phyloP scores from a whole-genome alignment of 2,329 filamentous ascomycete genomes.

The Raffaelea arxii region DNA sequence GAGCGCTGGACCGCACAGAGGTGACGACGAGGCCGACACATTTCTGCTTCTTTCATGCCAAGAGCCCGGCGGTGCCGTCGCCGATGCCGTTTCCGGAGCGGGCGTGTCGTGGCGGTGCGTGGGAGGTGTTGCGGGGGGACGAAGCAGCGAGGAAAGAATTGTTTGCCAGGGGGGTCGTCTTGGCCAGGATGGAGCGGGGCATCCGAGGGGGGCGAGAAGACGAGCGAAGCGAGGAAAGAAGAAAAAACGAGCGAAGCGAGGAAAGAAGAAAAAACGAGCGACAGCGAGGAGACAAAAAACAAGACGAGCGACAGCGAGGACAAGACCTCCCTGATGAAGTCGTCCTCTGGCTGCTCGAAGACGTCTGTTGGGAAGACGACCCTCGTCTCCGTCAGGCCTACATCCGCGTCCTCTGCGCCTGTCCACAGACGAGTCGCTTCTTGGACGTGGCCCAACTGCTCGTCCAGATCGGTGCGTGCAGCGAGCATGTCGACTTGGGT shows the following conservation, averaged over 20 bases:
- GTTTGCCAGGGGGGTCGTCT: slow-evolving; percentile 53
- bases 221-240: not conserved
- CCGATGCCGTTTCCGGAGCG: slow-evolving; percentile 27
- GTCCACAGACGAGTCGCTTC: slow-evolving; percentile 24
- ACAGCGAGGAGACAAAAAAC: no score
- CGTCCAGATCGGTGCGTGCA: slow-evolving; percentile 43
- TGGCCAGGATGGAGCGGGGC: no score
- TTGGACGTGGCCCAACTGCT: slow-evolving; percentile 36
- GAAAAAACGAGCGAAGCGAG: no score
- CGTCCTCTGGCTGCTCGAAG: slow-evolving; percentile 55
- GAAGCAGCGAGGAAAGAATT: slow-evolving; percentile 43
- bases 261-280: no score
- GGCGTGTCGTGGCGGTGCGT: slow-evolving; percentile 30
- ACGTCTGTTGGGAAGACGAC: slow-evolving; percentile 40
- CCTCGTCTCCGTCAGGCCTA: slow-evolving; percentile 52
- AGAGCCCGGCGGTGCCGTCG: slow-evolving; percentile 14
- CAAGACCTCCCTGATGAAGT: slow-evolving; percentile 49
- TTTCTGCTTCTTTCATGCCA: slow-evolving; percentile 40
- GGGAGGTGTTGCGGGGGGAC: slow-evolving; percentile 31
- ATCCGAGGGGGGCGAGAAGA: no score
- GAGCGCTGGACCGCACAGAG: slow-evolving; percentile 41
- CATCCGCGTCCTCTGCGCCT: slow-evolving; percentile 37
- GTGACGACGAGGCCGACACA: slow-evolving; percentile 23
- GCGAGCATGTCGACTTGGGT: slow-evolving; percentile 27
- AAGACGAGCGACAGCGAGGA: not conserved